These are phyloP conservation scores for Cyberlindnera japonica DNA, from an alignment of 805 yeast species.

Conservation along the genomic window DNA sequence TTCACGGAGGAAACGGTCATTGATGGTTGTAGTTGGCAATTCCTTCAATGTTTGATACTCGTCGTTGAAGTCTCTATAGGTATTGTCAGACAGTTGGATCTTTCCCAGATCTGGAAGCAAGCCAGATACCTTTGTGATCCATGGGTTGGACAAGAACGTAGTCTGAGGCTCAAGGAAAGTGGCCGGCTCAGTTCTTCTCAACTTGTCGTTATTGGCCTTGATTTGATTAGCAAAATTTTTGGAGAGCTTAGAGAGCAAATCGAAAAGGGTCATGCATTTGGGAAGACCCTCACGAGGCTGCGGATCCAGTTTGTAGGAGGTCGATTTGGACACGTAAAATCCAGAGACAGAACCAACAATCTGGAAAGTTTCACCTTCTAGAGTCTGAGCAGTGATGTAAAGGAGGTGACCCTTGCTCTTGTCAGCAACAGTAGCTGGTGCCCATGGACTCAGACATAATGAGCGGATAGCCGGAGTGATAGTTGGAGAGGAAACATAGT, in stretches of 20 bases:
- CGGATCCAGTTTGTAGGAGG: conserved; percentile 70
- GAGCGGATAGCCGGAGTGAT: conserved; percentile 46
- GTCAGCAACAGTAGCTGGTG: conserved; percentile 70
- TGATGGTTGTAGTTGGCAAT: conserved; percentile 52
- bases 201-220: conserved; percentile 44
- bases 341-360: conserved; percentile 80
- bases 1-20: conserved; percentile 73
- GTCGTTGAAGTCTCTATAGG: conserved; percentile 82
- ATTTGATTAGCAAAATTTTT: conserved; percentile 56
- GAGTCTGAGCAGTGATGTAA: conserved; percentile 69
- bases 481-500: conserved; percentile 12
- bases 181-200: conserved; percentile 46
- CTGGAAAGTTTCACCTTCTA: conserved; percentile 76
- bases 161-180: conserved; percentile 60
- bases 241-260: conserved; percentile 62
- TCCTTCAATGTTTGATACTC: conserved; percentile 84
- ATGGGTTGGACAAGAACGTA: conserved; percentile 63
- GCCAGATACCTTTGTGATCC: conserved; percentile 45
- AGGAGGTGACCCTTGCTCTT: conserved; percentile 73
- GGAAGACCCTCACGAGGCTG: conserved; percentile 33
- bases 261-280: conserved; percentile 45
- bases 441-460: conserved; percentile 74
- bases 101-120: conserved; percentile 28
- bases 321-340: conserved; percentile 69
- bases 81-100: conserved; percentile 22